These are phyloP conservation scores for Saturnispora besseyi DNA, from an alignment of 805 yeast species.

Conservation along the genomic window DNA sequence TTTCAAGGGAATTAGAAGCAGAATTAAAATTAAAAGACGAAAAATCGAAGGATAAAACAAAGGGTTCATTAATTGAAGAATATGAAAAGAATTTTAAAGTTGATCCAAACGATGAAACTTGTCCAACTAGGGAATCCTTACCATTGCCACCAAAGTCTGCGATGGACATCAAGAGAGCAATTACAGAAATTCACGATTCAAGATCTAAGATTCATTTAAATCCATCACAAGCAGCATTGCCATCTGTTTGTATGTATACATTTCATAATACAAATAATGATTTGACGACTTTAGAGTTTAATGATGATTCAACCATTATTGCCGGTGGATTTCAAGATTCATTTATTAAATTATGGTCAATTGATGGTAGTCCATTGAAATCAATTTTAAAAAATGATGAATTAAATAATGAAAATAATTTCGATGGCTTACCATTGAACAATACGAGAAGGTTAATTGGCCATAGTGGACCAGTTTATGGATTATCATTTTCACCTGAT, in stretches of 20 bases:
- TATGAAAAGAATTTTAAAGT: constrained; percentile 49
- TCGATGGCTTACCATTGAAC: constrained; percentile 24
- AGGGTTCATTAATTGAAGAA: constrained; percentile 50
- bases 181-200: constrained; percentile 72
- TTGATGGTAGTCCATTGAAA: constrained; percentile 80
- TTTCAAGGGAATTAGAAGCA: constrained; percentile 72
- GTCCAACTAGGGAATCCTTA: constrained; percentile 65
- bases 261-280: constrained; percentile 92
- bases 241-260: constrained; percentile 96
- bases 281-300: constrained; percentile 78
- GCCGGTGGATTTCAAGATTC: constrained; percentile 96
- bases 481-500: constrained; percentile 85
- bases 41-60: constrained; percentile 22
- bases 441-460: constrained; percentile 59
- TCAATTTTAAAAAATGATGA: constrained; percentile 50
- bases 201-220: constrained; percentile 47
- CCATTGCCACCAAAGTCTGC: constrained; percentile 85
- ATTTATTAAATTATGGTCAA: constrained; percentile 82
- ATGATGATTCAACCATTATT: constrained; percentile 74
- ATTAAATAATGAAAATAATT: constrained; percentile 28
- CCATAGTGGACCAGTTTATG: constrained; percentile 91
- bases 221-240: constrained; percentile 60
- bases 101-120: constrained; percentile 45
- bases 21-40: constrained; percentile 77
- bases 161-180: constrained; percentile 69